Base-by-base conservation (phyloP, 495 filamentous ascomycete genomes). In the Diplogelasinospora grovesii region DNA sequence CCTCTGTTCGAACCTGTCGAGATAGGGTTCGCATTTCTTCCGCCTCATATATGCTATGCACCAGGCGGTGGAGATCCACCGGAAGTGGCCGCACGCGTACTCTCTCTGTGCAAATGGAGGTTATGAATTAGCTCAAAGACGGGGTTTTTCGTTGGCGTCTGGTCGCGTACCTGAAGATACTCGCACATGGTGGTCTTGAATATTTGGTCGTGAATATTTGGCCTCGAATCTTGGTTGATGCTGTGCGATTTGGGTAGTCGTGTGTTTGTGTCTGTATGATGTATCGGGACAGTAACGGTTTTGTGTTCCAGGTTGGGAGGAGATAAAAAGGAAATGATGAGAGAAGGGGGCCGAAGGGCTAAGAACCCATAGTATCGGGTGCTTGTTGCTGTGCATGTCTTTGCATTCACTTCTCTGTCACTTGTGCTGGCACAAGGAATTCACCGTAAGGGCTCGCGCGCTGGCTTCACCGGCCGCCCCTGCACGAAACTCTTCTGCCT, bases 1-100 rank as follows among this genome's bases (percentile, higher is more conserved):
- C 52, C 30, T 46, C 8, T 37, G 34, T 23, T 60, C 54, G 35
- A 48, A 60, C 28, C 48, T 29, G 4, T 36, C 37, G 10, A 60
- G 37, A 20, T 60, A 46, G 19, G 52, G 57, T 16, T 33, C 22
- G 24, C 52, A 58, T 22, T 45, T 20, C 31, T 49, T 56, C 30
- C 51, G 49, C 0, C 49, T 52, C 1, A 39, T 16, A 38, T 61
- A 61, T 3, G 39, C 38, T 7, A 10, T 21, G 33, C 54, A 61
- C 57, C 57, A 61, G 3, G 14, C 23, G 2, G 46, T 50, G 2
- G 52, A 54, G 13, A 59, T 56, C 41, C 37, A 59, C 8, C 54
- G 57, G 32, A 45, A 41, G 43, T 61, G 54, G 4, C 47, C 36
- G 40, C 57, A 60, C 27, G 3, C 10, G 28, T 53, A 53, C 31